Conservation (phyloP, 306 rosid species). For the Gastrolobium bilobum region DNA sequence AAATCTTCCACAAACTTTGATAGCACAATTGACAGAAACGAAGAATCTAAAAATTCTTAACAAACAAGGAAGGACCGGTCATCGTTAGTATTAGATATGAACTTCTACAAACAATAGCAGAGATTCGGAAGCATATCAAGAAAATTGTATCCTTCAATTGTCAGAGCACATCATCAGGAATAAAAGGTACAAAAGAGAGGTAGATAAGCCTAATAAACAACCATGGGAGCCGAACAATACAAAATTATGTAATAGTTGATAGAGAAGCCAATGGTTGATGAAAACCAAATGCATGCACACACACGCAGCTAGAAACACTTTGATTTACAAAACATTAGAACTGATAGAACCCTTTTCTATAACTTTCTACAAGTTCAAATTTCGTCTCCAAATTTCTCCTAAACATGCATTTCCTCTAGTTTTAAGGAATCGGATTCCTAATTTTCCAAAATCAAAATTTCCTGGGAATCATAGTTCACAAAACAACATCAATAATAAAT, state of each 20-base stretch:
- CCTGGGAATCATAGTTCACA: neutral
- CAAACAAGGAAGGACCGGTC: constrained; percentile 5
- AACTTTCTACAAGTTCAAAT: neutral
- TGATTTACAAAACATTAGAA: neutral
- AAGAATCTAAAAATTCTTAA: neutral
- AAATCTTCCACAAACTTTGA: constrained; percentile 1
- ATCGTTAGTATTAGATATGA: neutral
- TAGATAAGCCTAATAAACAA: neutral
- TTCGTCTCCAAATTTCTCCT: neutral
- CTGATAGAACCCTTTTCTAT: neutral
- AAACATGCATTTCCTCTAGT: neutral
- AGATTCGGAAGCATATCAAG: neutral
- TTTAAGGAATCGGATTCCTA: neutral
- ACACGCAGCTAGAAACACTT: neutral
- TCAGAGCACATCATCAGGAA: neutral
- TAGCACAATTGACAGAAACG: constrained; percentile 18
- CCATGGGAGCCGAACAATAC: neutral
- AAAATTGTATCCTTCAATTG: neutral
- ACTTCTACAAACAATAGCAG: neutral
- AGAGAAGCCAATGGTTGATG: neutral
- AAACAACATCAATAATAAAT: neutral
- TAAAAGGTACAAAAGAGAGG: neutral
- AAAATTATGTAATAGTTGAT: neutral
- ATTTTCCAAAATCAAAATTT: neutral
- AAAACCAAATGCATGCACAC: neutral